phyloP scores from a whole-genome alignment of 768 basidiomycete species.

The Trichaptum fuscoviolaceum region DNA sequence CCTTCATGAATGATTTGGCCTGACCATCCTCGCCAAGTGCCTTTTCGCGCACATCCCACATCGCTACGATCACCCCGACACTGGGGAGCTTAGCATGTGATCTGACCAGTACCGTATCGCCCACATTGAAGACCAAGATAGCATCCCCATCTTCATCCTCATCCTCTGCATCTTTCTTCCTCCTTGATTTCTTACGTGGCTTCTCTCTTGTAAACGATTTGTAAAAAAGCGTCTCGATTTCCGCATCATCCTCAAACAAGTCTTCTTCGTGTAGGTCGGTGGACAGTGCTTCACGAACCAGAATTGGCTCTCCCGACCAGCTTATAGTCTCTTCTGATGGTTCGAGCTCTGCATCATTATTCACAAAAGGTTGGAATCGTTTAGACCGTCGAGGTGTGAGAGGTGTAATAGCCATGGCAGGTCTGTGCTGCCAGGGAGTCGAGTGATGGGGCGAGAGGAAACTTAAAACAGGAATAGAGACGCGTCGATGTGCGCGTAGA shows the following conservation, averaged over 20 bases:
- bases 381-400: not conserved
- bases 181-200: constrained; percentile 8
- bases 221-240: constrained; percentile 14
- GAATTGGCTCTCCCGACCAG: constrained; percentile 19
- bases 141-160: not conserved
- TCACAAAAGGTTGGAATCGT: not conserved
- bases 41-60: constrained; percentile 51
- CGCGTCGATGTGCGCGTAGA: no score
- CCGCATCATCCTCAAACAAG: constrained; percentile 11
- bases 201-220: constrained; percentile 8
- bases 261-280: constrained; percentile 4
- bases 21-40: constrained; percentile 26
- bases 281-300: constrained; percentile 10
- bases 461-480: not conserved
- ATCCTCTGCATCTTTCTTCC: constrained; percentile 1
- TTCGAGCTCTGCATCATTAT: not conserved
- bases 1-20: constrained; percentile 35
- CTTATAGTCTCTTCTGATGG: not conserved
- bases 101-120: constrained; percentile 63
- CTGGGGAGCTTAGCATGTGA: constrained; percentile 45
- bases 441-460: not conserved
- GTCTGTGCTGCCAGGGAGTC: not conserved
- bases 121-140: constrained; percentile 41
- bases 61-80: constrained; percentile 61
- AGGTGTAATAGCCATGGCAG: not conserved